Evolutionary conservation across 2,329 filamentous ascomycete genomes (phyloP), one percentile per base, ranked within the genome.

Genomic region (Arthroderma sp.): DNA sequence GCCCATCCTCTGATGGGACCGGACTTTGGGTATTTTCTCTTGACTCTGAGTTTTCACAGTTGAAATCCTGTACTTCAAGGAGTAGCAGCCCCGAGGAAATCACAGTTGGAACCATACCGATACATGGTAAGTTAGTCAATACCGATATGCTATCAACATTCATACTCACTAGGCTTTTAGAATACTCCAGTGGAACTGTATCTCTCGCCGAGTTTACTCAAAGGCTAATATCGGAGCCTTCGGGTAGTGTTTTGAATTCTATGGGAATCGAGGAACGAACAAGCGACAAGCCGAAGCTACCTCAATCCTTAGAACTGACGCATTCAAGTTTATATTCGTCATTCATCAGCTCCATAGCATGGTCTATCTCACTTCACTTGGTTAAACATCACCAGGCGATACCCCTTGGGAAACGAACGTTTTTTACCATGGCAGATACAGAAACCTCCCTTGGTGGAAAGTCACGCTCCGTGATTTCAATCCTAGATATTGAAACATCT

Each of bases 1-100:
- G 71, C 44, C 70, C 68, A 43, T 65, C 67, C 54, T 67, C 72
- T 39, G 66, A 71, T 52, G 68, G 69, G 4, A 64, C 71, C 21
- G 70, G 71, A 19, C 59, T 74, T 33, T 73, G 71, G 69, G 64
- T 73, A 2, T 74, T 74, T 56, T 74, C 71, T 21, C 59, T 69
- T 8, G 70, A 68, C 39, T 67, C 67, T 15, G 64, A 68, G 28
- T 74, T 74, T 59, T 68, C 71, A 56, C 66, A 65, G 21, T 61
- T 74, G 43, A 56, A 56, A 23, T 59, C 67, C 38, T 59, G 71
- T 37, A 66, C 65, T 37, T 33, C 53, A 51, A 33, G 15, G 19
- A 54, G 56, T 41, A 56, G 53, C 28, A 35, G 54, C n/a, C 21
- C n/a, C 21, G 41, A 23, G 35, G 37, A 33, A 9, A 44, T 59